phyloP scores from a whole-genome alignment of 345 rosid species.

The Sonneratia caseolaris region DNA sequence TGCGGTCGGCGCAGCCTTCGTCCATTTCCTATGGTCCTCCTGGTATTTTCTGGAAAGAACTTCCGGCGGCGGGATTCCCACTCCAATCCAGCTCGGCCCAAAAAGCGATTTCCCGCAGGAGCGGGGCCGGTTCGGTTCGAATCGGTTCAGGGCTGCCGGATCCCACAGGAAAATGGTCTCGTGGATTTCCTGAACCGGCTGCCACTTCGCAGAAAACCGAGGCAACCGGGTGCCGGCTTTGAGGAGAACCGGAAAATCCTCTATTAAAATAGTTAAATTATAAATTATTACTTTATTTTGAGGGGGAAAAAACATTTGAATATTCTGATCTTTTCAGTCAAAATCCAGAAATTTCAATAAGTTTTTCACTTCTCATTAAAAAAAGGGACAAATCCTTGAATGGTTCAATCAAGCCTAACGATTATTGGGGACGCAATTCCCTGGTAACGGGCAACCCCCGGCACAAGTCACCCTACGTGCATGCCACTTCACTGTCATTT shows the following conservation, averaged over 20 bases:
- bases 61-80: background rate
- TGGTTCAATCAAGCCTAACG: background rate
- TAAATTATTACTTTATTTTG: too few species aligned
- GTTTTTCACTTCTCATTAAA: too few species aligned
- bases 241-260: background rate
- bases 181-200: background rate
- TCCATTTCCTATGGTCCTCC: background rate
- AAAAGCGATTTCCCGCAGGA: too few species aligned
- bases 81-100: too few species aligned
- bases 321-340: too few species aligned
- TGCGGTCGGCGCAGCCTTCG: background rate
- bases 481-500: background rate
- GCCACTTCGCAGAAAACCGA: background rate
- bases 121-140: background rate
- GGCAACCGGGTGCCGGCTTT: background rate
- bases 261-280: too few species aligned
- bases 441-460: background rate
- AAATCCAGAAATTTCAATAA: too few species aligned
- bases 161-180: background rate
- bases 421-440: background rate
- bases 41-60: background rate
- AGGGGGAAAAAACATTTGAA: too few species aligned
- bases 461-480: background rate
- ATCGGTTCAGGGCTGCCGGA: background rate
- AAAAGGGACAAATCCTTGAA: background rate